A percentile compares a stretch with the other conserved stretches of the same genome.
These are phyloP conservation scores for Onygenales sp. DNA, from an alignment of 2,329 filamentous ascomycete genomes.

Conservation along the genomic window DNA sequence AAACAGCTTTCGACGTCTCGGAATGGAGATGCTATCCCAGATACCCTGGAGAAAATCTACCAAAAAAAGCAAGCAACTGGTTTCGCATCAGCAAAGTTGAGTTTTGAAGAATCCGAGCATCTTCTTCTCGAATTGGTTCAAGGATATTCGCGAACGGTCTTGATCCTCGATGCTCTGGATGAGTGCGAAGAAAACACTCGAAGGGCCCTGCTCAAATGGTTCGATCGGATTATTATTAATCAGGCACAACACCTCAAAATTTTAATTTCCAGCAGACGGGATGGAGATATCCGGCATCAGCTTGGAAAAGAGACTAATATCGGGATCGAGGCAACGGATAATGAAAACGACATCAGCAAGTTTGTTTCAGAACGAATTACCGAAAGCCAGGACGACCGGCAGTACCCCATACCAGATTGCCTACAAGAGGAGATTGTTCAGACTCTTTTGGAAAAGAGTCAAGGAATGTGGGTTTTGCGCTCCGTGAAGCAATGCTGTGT, in stretches of 20 bases:
- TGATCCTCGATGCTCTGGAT: constrained; percentile 10
- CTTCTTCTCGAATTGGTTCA: constrained; percentile 1
- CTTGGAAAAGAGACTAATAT: constrained; percentile 6
- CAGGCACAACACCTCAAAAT: constrained; percentile 2
- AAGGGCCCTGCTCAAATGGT: neutral
- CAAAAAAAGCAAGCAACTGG: constrained; percentile 1
- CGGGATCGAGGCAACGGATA: constrained; percentile 17
- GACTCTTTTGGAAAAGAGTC: constrained; percentile 14
- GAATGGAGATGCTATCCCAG: neutral
- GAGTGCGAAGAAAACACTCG: constrained; percentile 7
- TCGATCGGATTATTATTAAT: neutral
- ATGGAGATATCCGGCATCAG: constrained; percentile 6
- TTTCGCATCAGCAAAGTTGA: constrained; percentile 2
- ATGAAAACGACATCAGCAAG: constrained; percentile 19
- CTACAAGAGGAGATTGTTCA: constrained; percentile 15
- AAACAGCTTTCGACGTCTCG: constrained; percentile 7
- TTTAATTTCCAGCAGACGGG: constrained; percentile 10
- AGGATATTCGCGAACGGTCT: constrained; percentile 2
- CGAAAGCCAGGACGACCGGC: constrained; percentile 6
- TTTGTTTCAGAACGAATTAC: constrained; percentile 18
- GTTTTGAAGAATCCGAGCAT: constrained; percentile 4
- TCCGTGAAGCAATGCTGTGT: neutral
- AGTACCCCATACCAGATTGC: constrained; percentile 10
- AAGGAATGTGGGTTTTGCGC: constrained; percentile 21
- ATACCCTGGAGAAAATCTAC: constrained; percentile 2